A percentile compares a stretch with the other conserved stretches of the same genome.
Evolutionary conservation across 345 rosid genomes (phyloP).

Genomic region (Noccaea caerulescens): DNA sequence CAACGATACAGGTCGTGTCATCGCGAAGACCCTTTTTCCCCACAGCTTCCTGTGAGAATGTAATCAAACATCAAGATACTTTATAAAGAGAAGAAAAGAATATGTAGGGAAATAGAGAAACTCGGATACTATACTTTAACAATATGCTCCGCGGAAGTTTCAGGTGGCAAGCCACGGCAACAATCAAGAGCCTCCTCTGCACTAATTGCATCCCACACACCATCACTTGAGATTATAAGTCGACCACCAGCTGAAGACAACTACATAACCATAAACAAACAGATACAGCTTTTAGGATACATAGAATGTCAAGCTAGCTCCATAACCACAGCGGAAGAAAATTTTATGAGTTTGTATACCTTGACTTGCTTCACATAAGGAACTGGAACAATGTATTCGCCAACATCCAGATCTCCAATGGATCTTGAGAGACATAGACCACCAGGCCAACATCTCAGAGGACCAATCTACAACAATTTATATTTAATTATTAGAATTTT

Average conservation of each 20-base stretch:
- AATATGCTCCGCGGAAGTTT: conserved; percentile 89
- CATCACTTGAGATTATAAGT: conserved; percentile 91
- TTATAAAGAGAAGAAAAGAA: neutral
- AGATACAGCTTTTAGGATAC: conserved; percentile 3
- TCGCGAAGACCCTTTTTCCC: conserved; percentile 86
- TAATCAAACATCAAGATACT: conserved; percentile 35
- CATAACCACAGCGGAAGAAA: neutral
- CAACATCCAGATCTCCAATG: conserved; percentile 95
- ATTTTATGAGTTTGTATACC: conserved; percentile 50
- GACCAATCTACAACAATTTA: conserved; percentile 78
- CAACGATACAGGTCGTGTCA: conserved; percentile 97
- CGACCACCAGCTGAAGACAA: conserved; percentile 91
- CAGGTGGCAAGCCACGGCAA: conserved; percentile 88
- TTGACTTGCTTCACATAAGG: conserved; percentile 98
- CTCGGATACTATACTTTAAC: conserved; percentile 65
- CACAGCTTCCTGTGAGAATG: conserved; percentile 74
- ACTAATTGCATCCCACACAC: conserved; percentile 95
- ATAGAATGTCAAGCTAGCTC: neutral
- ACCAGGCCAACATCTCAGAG: conserved; percentile 99
- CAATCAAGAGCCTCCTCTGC: conserved; percentile 87
- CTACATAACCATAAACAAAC: conserved; percentile 52
- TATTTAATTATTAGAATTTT: conserved; percentile 33
- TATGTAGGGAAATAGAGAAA: neutral
- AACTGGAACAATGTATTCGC: conserved; percentile 96
- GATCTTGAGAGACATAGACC: conserved; percentile 99